These are phyloP conservation scores for Coccomyxa subellipsoidea DNA, from an alignment of 163 green algal species.

Conservation along the genomic window DNA sequence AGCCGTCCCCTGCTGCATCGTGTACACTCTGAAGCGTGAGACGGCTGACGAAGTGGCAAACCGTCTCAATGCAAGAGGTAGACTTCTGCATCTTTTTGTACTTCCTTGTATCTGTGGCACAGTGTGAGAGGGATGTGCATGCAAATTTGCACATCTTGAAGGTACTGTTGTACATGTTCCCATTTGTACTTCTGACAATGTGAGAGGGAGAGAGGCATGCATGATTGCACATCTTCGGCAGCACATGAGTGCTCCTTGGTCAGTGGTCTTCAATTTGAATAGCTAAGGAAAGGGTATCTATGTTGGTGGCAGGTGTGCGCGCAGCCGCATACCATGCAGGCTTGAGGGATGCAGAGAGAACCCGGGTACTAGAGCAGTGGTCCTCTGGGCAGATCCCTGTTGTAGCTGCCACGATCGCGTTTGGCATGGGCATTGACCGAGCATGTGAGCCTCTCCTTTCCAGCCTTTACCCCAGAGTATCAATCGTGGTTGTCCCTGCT, in stretches of 20 bases:
- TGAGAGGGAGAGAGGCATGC: no score
- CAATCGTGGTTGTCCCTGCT: no score
- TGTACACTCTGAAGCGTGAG: slow-evolving; percentile 44
- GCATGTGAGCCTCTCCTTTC: slow-evolving; percentile 22
- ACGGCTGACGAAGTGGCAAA: slow-evolving; percentile 28
- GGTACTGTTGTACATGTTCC: not conserved
- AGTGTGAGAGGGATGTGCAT: no score
- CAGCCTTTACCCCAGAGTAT: no score
- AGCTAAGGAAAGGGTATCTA: no score
- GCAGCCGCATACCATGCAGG: slow-evolving; percentile 46
- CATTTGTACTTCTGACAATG: not conserved
- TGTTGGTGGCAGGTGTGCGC: slow-evolving; percentile 24
- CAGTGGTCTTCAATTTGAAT: not conserved
- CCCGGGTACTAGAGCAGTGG: slow-evolving; percentile 34
- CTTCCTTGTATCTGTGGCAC: no score
- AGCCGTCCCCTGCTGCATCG: slow-evolving; percentile 25
- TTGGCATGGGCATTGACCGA: slow-evolving; percentile 57
- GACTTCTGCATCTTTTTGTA: no score
- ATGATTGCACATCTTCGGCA: no score
- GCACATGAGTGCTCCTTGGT: no score
- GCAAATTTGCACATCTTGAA: not conserved
- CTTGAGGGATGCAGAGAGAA: slow-evolving; percentile 17
- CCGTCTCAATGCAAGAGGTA: not conserved
- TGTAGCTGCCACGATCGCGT: slow-evolving; percentile 46
- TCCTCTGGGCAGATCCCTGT: slow-evolving; percentile 16